Conservation (phyloP, 371 early-diverging fungal species). For the Rhizopus sp. region DNA sequence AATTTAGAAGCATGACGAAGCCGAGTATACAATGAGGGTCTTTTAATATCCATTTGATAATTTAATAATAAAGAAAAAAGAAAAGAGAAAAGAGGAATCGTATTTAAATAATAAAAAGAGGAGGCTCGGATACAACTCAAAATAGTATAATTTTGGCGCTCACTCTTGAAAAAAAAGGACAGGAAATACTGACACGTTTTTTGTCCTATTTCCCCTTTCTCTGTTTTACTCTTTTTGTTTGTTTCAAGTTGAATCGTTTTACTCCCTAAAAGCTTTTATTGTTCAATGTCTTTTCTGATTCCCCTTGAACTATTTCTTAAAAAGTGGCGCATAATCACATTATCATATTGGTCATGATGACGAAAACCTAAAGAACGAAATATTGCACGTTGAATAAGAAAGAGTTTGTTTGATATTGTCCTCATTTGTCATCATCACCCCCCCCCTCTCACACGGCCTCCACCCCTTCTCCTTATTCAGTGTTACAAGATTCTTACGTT, state of each 20-base stretch:
- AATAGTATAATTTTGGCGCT: background rate
- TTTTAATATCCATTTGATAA: slow-evolving; percentile 3
- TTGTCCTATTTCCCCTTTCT: background rate
- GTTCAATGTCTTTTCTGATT: too few relatives aligned
- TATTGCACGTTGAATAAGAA: too few relatives aligned
- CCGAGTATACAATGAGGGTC: slow-evolving; percentile 16
- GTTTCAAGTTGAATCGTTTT: too few relatives aligned
- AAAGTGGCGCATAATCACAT: too few relatives aligned
- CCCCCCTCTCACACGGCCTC: background rate
- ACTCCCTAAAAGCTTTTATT: too few relatives aligned
- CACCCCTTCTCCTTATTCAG: background rate
- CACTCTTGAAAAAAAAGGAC: background rate
- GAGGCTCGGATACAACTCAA: background rate
- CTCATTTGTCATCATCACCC: too few relatives aligned
- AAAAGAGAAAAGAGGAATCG: slow-evolving; percentile 3
- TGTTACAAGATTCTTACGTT: background rate
- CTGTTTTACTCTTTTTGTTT: too few relatives aligned
- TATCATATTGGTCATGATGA: too few relatives aligned
- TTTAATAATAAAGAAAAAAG: slow-evolving; percentile 8
- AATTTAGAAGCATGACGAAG: slow-evolving; percentile 17
- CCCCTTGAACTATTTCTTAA: too few relatives aligned
- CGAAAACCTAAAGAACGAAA: too few relatives aligned
- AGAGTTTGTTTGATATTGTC: too few relatives aligned
- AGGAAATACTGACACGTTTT: background rate
- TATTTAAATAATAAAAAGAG: slow-evolving; percentile 4